phyloP scores from a whole-genome alignment of 768 basidiomycete genomes.

The Boletus rufocinnamomeus region DNA sequence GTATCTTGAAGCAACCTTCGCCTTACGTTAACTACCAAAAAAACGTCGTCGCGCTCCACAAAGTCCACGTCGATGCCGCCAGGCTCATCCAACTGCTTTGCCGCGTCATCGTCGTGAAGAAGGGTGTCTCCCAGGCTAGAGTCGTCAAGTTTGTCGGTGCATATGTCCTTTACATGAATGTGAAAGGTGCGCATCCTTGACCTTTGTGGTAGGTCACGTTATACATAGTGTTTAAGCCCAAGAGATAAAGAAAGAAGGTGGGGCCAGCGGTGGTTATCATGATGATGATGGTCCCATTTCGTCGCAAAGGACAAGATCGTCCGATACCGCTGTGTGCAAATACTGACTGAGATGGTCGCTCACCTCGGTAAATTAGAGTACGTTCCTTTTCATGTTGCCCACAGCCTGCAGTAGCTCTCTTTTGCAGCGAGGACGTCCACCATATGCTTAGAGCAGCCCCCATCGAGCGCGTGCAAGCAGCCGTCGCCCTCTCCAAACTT shows the following conservation, averaged over 20 bases:
- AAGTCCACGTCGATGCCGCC: constrained; percentile 70
- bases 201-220: not conserved
- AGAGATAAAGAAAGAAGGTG: constrained; percentile 38
- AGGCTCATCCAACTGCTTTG: constrained; percentile 60
- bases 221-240: constrained; percentile 31
- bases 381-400: constrained; percentile 24
- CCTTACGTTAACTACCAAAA: constrained; percentile 90
- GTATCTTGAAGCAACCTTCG: too few species aligned
- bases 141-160: constrained; percentile 80
- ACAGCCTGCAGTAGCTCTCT: too few species aligned
- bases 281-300: constrained; percentile 75
- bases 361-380: constrained; percentile 87
- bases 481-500: constrained; percentile 20
- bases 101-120: constrained; percentile 71
- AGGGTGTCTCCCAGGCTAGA: constrained; percentile 70
- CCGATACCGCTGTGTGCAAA: too few species aligned
- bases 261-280: constrained; percentile 44
- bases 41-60: constrained; percentile 81
- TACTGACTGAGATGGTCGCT: constrained; percentile 77
- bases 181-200: constrained; percentile 57
- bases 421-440: too few species aligned
- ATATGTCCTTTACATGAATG: constrained; percentile 73
- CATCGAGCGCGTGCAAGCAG: too few species aligned
- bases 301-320: constrained; percentile 84
- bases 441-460: too few species aligned